A percentile compares a stretch with the other conserved stretches of the same genome.
phyloP scores from a whole-genome alignment of 768 basidiomycete species.

The Myochromella boudieri region DNA sequence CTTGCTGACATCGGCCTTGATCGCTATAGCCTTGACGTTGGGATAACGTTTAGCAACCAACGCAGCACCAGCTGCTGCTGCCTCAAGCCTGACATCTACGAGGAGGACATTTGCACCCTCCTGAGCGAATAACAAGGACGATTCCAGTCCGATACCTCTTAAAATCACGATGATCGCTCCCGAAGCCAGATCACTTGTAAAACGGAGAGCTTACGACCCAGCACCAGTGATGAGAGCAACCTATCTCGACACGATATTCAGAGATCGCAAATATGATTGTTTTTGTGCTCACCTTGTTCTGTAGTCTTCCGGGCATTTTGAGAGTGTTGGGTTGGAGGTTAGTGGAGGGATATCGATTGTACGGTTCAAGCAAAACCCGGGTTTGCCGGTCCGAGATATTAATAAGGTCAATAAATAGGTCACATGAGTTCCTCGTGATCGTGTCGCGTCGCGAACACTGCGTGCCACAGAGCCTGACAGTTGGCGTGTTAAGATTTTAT shows the following conservation, averaged over 20 bases:
- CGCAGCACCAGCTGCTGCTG: conserved; percentile 65
- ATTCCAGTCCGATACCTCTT: conserved; percentile 96
- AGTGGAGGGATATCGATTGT: conserved; percentile 10
- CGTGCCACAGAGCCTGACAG: too few relatives aligned
- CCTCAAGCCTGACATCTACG: conserved; percentile 81
- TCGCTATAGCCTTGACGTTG: conserved; percentile 63
- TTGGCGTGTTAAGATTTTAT: too few relatives aligned
- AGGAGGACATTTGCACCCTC: conserved; percentile 93
- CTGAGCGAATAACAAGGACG: conserved; percentile 90
- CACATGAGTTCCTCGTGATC: neutral
- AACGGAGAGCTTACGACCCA: conserved; percentile 64
- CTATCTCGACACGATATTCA: conserved; percentile 28
- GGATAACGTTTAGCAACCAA: conserved; percentile 67
- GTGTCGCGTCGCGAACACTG: conserved; percentile 2
- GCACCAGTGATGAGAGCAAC: conserved; percentile 86
- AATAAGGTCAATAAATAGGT: neutral
- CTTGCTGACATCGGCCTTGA: conserved; percentile 85
- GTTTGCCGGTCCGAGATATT: conserved; percentile 11
- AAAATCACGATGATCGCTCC: conserved; percentile 15
- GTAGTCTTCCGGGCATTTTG: conserved; percentile 74
- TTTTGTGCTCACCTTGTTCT: conserved; percentile 52
- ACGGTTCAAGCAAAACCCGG: conserved; percentile 5
- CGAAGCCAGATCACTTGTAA: neutral
- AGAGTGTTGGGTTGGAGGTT: conserved; percentile 10
- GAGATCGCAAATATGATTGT: neutral